Percentiles rank a stretch among this genome's conserved stretches.
Evolutionary conservation across 2,329 filamentous ascomycete genomes (phyloP).

Genomic region (Verticillium alfalfae): DNA sequence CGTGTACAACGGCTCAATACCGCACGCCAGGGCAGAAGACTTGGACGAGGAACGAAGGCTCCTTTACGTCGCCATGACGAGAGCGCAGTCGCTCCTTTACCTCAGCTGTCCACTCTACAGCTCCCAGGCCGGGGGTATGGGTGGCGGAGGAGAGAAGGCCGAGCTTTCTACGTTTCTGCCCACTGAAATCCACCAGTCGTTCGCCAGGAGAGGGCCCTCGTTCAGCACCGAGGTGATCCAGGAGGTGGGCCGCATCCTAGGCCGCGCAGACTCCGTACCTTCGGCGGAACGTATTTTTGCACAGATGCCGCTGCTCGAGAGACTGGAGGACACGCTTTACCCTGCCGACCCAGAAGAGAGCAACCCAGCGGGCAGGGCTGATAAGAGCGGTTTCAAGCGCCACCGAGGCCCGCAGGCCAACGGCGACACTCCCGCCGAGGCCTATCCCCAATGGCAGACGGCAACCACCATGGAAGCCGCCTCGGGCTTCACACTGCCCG

Average conservation of each 20-base stretch:
- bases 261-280: constrained; percentile 48
- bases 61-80: constrained; percentile 94
- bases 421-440: not conserved
- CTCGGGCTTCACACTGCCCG: constrained; percentile 52
- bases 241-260: constrained; percentile 66
- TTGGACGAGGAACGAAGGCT: constrained; percentile 80
- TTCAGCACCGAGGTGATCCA: constrained; percentile 58
- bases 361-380: not conserved
- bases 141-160: constrained; percentile 44
- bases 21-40: constrained; percentile 81
- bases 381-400: constrained; percentile 3
- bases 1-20: constrained; percentile 84
- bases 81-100: constrained; percentile 81
- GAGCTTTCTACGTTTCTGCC: constrained; percentile 68
- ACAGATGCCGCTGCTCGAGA: constrained; percentile 45
- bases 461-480: constrained; percentile 58
- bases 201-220: constrained; percentile 62
- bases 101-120: constrained; percentile 68
- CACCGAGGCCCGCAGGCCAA: not conserved
- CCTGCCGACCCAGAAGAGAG: constrained; percentile 34
- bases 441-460: not conserved
- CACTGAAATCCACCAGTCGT: constrained; percentile 23
- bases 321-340: constrained; percentile 62
- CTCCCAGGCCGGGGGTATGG: constrained; percentile 48
- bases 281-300: constrained; percentile 47